Evolutionary conservation across 73 alveolate genomes (phyloP).

Genomic region (Paraurostyla sp.): DNA sequence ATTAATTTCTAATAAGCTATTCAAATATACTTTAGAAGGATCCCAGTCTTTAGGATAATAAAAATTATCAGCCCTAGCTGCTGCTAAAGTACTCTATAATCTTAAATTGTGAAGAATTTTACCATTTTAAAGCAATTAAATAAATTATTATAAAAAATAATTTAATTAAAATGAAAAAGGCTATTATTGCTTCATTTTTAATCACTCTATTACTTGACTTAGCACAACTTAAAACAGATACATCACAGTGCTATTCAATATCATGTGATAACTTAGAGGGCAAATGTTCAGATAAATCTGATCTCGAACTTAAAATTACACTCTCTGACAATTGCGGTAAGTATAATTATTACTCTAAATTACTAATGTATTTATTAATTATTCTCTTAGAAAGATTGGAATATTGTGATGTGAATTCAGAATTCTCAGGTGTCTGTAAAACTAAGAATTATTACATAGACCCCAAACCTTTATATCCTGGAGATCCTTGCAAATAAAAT

Average conservation of each 20-base stretch:
- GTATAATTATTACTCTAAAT: neutral
- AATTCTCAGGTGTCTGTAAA: slow-evolving; percentile 29
- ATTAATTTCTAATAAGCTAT: neutral
- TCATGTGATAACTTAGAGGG: slow-evolving; percentile 53
- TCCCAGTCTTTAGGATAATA: slow-evolving; percentile 65
- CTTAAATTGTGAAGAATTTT: neutral
- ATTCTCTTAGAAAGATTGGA: slow-evolving; percentile 1
- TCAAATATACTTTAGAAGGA: slow-evolving; percentile 38
- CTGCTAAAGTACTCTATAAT: slow-evolving; percentile 62
- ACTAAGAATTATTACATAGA: neutral
- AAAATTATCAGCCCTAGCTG: slow-evolving; percentile 73
- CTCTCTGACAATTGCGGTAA: slow-evolving; percentile 56
- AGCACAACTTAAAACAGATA: too few species aligned
- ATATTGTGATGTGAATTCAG: slow-evolving; percentile 52
- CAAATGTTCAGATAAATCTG: slow-evolving; percentile 48
- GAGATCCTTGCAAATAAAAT: slow-evolving; percentile 35
- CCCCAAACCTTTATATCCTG: slow-evolving; percentile 31
- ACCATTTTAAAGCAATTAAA: slow-evolving; percentile 15
- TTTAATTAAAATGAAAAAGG: neutral
- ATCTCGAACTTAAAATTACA: slow-evolving; percentile 34
- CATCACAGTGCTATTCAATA: slow-evolving; percentile 27
- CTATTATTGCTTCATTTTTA: neutral
- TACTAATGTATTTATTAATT: neutral
- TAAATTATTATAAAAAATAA: neutral
- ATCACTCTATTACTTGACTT: too few species aligned